Evolutionary conservation across 441 rosid genomes (phyloP), one percentile per base, ranked within the genome.

Genomic region (Breynia disticha): DNA sequence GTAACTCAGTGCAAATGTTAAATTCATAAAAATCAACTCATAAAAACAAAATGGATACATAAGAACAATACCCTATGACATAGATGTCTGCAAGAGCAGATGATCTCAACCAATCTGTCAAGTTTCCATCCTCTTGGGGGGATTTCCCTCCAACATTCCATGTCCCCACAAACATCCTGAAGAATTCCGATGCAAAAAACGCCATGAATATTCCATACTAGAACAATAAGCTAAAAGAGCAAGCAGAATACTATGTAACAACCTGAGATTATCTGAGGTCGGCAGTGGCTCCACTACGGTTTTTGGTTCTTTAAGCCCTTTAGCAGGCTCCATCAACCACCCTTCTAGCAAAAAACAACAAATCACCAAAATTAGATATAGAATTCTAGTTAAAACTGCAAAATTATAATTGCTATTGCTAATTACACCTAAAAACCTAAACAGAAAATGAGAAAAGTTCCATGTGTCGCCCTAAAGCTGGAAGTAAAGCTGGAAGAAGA

Each of bases 91-190:
- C 87, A 22, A 89, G 80, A 12, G 80, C 48, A 13, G 83, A 74
- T 16, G 82, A 71, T 3, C 58, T 71, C 15, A 88, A 77, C 95
- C 97, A 93, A 56, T 86, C 90, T 68, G 53, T 66, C 56, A 93
- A 60, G 78, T 79, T 81, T 76, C 86, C 64, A 16, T 74, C 88
- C 16, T 73, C 79, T 21, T 83, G 74, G n/a, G 98, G 98, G 16
- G 90, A 72, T 60, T 75, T 81, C 53, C 98, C 98, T 52, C 88
- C 98, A 44, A 88, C 98, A 83, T 93, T 93, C 98, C 98, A 93
- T 48, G 98, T 86, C 69, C 95, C 98, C 65, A 93, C 95, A 21
- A 86, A 86, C 85, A 88, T 78, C 76, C 98, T 93, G 72, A 44
- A 19, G 3, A 41, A 9, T 41, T 41, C 3, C n/a, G 15, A 41